Base-by-base conservation (phyloP, 176 grass and related monocot species). In the Cymbopogon citratus region DNA sequence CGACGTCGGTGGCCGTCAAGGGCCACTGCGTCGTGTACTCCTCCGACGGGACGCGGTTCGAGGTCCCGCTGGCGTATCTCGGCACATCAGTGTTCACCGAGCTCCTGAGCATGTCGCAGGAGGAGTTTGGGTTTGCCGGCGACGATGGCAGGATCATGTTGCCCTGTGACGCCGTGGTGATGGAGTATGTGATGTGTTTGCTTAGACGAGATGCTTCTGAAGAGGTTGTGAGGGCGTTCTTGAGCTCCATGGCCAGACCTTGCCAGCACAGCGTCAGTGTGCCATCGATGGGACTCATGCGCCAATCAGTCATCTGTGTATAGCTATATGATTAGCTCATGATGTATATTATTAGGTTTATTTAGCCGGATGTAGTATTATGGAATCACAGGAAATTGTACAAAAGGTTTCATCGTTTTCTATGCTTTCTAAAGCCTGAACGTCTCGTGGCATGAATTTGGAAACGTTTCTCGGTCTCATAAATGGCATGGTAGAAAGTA, bases 181-280 rank as follows among this genome's bases (percentile, higher is more conserved):
- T 91, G 73, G 84, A 94, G 31, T 89, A 94, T 19, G 79, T 66
- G 0, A 26, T 92, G 64, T 83, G 71, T 4, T 77, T 91, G 84
- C 12, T 94, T 21, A 74, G 79, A 5, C 74, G 83, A 78, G 76
- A 78, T 10, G 64, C 79, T 0, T 85, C 89, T 1, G 12, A 81
- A 66, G 89, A 89, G 24, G 81, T 91, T 1, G 84, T 85, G 73
- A 86, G 73, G n/a, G 85, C 78, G 6, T 63, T 92, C 66, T 52
- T 91, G 69, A 86, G 83, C 75, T 86, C 83, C 54, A 80, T 94
- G 52, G 54, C 68, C 9, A 68, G 84, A 43, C 75, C 63, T 63
- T 80, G 74, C 76, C 21, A 68, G 72, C 21, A 66, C 6, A 21
- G 1, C 49, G 68, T 25, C 6, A 71, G n/a, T 63, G 61, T 35